Base-by-base conservation (phyloP, 23 red algal species). In the Pyropia yezoensis region DNA sequence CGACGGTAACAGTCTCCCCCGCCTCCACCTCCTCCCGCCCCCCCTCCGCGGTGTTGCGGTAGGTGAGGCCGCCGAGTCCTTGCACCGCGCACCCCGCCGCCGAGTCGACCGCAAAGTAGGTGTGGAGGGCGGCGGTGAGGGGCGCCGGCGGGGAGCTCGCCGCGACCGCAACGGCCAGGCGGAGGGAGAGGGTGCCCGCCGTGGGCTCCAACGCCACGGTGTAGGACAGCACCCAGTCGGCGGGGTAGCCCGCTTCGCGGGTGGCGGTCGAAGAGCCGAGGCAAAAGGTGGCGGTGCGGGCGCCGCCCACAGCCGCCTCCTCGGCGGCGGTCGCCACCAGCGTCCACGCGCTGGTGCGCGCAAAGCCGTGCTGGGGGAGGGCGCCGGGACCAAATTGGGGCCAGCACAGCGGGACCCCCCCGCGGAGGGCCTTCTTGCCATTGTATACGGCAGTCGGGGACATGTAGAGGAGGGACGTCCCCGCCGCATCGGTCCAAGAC, bases 341-440 rank as follows among this genome's bases (percentile, higher is more conserved):
- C 21, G 62, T 60, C 89, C 89, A 95, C 14, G 57, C 15, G 21
- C 66, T 51, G 26, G 67, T 79, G 16, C 89, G 59, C 51, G 89
- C 89, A 70, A 87, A 95, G 17, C 89, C 89, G 65, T 95, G 89
- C 61, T 97, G 93, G 33, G 54, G 65, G 17, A 30, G 25, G 14
- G 67, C 16, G 27, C 75, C 57, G 20, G 74, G 67, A 18, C 83
- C 85, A 69, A 97, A 97, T 61, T 97, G 93, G 3, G 93, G 93
- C 58, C 75, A 97, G 63, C 93, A 97, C 14, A 97, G 67, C 20
- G 93, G 93, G 49, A 97, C 83, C 2, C 93, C 93, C 12, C 93
- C 93, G 8, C 93, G 85, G 57, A 97, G 90, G 13, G 93, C 63
- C 59, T 76, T 87, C 7, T 49, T 80, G 17, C 93, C 83, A 70